These are phyloP conservation scores for Daedaleopsis sinensis DNA, from an alignment of 768 basidiomycete genomes.

Conservation along the genomic window DNA sequence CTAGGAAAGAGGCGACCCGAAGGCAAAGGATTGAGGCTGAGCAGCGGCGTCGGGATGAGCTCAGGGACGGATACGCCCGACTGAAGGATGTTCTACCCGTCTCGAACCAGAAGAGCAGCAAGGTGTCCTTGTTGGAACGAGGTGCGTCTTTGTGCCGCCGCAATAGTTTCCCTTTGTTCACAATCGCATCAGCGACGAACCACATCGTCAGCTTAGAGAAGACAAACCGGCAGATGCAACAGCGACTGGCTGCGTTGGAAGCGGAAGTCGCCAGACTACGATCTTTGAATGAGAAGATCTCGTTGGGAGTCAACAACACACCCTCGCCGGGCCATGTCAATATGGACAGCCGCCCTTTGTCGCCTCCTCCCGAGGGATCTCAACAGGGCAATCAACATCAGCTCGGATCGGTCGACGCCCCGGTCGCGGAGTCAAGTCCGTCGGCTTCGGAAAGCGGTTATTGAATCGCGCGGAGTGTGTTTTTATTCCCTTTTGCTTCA, in stretches of 20 bases:
- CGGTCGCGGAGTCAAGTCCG: slow-evolving; percentile 62
- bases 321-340: slow-evolving; percentile 53
- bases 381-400: slow-evolving; percentile 36
- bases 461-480: slow-evolving; percentile 26
- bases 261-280: slow-evolving; percentile 72
- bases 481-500: slow-evolving; percentile 4
- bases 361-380: slow-evolving; percentile 63
- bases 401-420: slow-evolving; percentile 57
- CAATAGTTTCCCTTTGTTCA: slow-evolving; percentile 1
- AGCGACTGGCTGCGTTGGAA: slow-evolving; percentile 66
- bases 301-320: slow-evolving; percentile 61
- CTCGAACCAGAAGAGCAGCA: slow-evolving; percentile 90
- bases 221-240: slow-evolving; percentile 70
- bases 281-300: slow-evolving; percentile 82
- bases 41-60: slow-evolving; percentile 85
- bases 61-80: slow-evolving; percentile 87
- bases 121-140: slow-evolving; percentile 86
- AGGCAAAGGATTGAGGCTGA: slow-evolving; percentile 89
- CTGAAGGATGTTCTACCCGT: slow-evolving; percentile 86
- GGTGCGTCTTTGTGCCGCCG: slow-evolving; percentile 48
- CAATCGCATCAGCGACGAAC: slow-evolving; percentile 61
- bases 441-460: slow-evolving; percentile 37
- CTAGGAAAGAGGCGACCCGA: slow-evolving; percentile 82
- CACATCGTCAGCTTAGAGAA: slow-evolving; percentile 77
- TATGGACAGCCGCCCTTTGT: slow-evolving; percentile 55